phyloP scores from a whole-genome alignment of 495 filamentous ascomycete genomes.

The Daldinia caldariorum region DNA sequence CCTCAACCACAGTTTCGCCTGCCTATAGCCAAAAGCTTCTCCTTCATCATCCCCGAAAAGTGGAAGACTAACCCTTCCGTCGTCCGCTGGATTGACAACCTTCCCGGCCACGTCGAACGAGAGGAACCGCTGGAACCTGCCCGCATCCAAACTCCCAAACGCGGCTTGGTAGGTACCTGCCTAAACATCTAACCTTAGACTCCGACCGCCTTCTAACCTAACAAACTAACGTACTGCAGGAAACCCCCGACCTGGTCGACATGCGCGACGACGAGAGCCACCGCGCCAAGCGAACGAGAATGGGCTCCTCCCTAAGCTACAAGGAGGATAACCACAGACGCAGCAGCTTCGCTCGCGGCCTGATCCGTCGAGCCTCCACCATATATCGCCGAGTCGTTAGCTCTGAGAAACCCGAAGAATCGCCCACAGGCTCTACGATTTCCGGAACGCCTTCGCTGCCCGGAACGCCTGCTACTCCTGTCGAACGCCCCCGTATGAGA shows the following conservation, averaged over 20 bases:
- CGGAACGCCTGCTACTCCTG: slow-evolving; percentile 4
- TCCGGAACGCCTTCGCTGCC: slow-evolving; percentile 9
- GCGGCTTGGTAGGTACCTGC: slow-evolving; percentile 23
- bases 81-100: slow-evolving; percentile 32
- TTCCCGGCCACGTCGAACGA: slow-evolving; percentile 26
- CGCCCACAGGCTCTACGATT: neutral
- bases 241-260: slow-evolving; percentile 10
- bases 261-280: slow-evolving; percentile 12
- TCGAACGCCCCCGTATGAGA: slow-evolving; percentile 41
- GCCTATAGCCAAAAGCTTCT: slow-evolving; percentile 35
- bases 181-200: neutral
- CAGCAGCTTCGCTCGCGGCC: slow-evolving; percentile 4
- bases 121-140: slow-evolving; percentile 26
- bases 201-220: neutral
- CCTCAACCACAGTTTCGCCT: slow-evolving; percentile 21
- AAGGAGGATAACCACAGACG: slow-evolving; percentile 13
- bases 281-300: slow-evolving; percentile 29
- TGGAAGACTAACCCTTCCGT: slow-evolving; percentile 31
- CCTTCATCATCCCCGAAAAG: slow-evolving; percentile 27
- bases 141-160: slow-evolving; percentile 33
- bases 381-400: slow-evolving; percentile 15
- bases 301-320: neutral
- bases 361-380: slow-evolving; percentile 30
- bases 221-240: slow-evolving; percentile 24
- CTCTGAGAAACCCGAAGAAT: neutral